Conservation (phyloP, 129 eudicot genomes). For the Heracleum sosnowskyi region DNA sequence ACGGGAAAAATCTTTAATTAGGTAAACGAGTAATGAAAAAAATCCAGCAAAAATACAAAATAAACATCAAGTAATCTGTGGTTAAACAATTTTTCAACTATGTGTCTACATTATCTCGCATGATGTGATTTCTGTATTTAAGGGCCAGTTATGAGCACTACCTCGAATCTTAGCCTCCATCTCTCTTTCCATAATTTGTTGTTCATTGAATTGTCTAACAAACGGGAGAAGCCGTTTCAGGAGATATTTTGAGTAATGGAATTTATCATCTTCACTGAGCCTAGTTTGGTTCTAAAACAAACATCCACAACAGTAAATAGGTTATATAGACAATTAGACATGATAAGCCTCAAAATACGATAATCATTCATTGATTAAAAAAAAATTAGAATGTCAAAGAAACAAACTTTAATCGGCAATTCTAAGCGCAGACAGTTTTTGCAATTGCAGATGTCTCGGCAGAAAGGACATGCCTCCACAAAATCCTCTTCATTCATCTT, state of each 20-base stretch:
- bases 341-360: neutral
- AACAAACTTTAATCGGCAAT: neutral
- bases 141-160: slow-evolving; percentile 2
- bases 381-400: neutral
- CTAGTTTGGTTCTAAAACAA: neutral
- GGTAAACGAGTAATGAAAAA: neutral
- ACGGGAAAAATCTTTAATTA: neutral
- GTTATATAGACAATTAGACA: no score
- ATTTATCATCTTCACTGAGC: neutral
- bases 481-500: neutral
- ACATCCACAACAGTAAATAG: neutral
- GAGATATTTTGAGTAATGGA: slow-evolving; percentile 35
- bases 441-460: neutral
- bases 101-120: neutral
- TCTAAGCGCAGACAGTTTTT: neutral
- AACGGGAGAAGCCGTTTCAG: slow-evolving; percentile 55
- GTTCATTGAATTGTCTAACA: slow-evolving; percentile 39
- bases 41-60: neutral
- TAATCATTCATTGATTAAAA: neutral
- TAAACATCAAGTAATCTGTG: neutral
- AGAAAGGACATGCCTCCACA: neutral
- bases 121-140: no score
- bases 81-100: neutral
- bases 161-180: slow-evolving; percentile 73
- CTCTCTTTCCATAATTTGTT: slow-evolving; percentile 49